phyloP scores from a whole-genome alignment of 768 basidiomycete species.

The Omphalotus guepiniiformis region DNA sequence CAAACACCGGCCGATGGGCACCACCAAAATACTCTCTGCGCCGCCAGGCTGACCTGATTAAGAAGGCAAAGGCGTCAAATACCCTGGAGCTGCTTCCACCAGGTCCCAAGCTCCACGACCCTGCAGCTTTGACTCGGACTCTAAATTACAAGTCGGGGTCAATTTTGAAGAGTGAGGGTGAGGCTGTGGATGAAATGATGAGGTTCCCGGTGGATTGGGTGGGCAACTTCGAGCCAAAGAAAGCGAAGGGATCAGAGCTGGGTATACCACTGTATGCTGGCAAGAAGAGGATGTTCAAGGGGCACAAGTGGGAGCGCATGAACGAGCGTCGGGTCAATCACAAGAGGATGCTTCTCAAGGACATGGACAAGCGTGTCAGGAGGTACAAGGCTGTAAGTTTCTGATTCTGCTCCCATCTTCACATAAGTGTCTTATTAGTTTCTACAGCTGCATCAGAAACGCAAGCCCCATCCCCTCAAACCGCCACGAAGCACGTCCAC shows the following conservation, averaged over 20 bases:
- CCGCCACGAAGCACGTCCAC: background rate
- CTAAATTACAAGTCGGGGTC: background rate
- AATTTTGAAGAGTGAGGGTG: background rate
- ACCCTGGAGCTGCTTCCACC: slow-evolving; percentile 62
- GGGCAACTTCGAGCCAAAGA: slow-evolving; percentile 33
- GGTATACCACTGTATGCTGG: slow-evolving; percentile 68
- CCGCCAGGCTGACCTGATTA: slow-evolving; percentile 74
- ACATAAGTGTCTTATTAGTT: background rate
- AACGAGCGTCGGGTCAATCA: slow-evolving; percentile 42
- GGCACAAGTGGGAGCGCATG: slow-evolving; percentile 80
- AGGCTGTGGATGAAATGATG: slow-evolving; percentile 17
- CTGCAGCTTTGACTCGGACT: background rate
- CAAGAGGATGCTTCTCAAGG: slow-evolving; percentile 55
- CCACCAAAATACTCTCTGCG: slow-evolving; percentile 70
- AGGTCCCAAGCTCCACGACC: slow-evolving; percentile 50
- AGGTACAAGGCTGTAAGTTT: slow-evolving; percentile 61
- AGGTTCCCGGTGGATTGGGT: slow-evolving; percentile 35
- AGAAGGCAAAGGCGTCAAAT: slow-evolving; percentile 55
- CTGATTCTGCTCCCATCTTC: background rate
- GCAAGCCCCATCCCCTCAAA: background rate
- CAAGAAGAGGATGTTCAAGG: slow-evolving; percentile 88
- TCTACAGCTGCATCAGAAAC: slow-evolving; percentile 4
- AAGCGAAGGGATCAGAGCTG: slow-evolving; percentile 44
- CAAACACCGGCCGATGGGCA: slow-evolving; percentile 60
- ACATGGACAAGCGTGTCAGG: slow-evolving; percentile 63